phyloP scores from a whole-genome alignment of 495 filamentous ascomycete species.

The Penicillium nucicola region DNA sequence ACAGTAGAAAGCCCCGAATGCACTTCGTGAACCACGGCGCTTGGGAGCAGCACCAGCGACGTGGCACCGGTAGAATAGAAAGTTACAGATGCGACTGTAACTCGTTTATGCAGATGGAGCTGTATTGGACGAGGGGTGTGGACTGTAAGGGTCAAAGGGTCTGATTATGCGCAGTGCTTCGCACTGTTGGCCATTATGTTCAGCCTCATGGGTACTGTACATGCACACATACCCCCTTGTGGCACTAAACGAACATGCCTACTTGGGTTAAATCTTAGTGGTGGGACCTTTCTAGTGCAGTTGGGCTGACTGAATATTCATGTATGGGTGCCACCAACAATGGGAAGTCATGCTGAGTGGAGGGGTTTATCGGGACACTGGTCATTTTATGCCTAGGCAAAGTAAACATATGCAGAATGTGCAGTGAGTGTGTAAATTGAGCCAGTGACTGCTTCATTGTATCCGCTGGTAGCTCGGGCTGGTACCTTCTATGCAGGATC shows the following conservation, averaged over 20 bases:
- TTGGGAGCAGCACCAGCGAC: background rate
- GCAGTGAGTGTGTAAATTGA: background rate
- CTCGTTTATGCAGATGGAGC: too few species aligned
- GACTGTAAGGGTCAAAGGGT: background rate
- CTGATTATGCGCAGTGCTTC: background rate
- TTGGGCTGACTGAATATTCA: background rate
- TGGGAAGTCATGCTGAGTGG: background rate
- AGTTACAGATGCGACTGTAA: too few species aligned
- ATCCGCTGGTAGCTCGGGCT: conserved; percentile 1
- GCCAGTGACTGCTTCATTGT: background rate
- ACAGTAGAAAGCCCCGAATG: background rate
- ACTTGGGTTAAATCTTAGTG: background rate
- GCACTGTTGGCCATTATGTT: background rate
- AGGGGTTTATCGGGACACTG: background rate
- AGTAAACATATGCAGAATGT: background rate
- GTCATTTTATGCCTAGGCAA: background rate
- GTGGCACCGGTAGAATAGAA: background rate
- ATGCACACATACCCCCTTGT: background rate
- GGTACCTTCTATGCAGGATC: background rate
- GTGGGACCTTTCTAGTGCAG: background rate
- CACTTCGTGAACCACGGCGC: background rate
- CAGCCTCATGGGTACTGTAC: background rate
- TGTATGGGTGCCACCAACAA: background rate
- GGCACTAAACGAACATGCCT: background rate
- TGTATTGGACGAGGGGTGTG: background rate